Conservation (phyloP, 176 grass and related monocot genomes). For the Pontederia crassipes region DNA sequence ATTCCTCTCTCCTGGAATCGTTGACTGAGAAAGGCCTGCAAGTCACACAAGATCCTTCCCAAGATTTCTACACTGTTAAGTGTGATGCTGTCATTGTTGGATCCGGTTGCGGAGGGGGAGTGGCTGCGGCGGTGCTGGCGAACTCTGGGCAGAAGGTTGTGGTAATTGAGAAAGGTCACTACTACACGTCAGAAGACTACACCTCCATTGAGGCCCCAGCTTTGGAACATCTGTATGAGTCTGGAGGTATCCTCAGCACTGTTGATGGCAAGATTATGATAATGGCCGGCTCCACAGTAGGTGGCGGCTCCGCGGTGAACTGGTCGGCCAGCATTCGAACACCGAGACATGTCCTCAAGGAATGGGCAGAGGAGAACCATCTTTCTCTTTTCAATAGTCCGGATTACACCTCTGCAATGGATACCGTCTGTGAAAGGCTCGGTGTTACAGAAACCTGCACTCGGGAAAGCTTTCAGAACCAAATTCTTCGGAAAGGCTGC, state of each 20-base stretch:
- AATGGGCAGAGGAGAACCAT: conserved; percentile 42
- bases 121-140: conserved; percentile 68
- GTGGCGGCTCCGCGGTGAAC: conserved; percentile 78
- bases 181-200: conserved; percentile 72
- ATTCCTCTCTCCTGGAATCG: conserved; percentile 31
- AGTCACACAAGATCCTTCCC: conserved; percentile 15
- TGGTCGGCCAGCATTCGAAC: conserved; percentile 84
- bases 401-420: conserved; percentile 61
- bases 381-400: conserved; percentile 41
- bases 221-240: conserved; percentile 55
- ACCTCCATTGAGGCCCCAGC: conserved; percentile 70
- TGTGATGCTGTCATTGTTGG: conserved; percentile 68
- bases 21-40: conserved; percentile 37
- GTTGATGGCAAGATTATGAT: conserved; percentile 36
- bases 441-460: conserved; percentile 40
- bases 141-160: conserved; percentile 66
- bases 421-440: conserved; percentile 51
- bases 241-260: conserved; percentile 50
- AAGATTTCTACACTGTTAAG: conserved; percentile 27
- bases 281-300: conserved; percentile 64
- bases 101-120: conserved; percentile 76
- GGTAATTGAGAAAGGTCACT: conserved; percentile 77
- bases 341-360: conserved; percentile 35
- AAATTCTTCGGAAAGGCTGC: conserved; percentile 67
- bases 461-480: conserved; percentile 75